Percentiles rank a stretch among this genome's conserved stretches.
These are phyloP conservation scores for Fusarium hostae DNA, from an alignment of 2,329 filamentous ascomycete genomes.

Conservation along the genomic window DNA sequence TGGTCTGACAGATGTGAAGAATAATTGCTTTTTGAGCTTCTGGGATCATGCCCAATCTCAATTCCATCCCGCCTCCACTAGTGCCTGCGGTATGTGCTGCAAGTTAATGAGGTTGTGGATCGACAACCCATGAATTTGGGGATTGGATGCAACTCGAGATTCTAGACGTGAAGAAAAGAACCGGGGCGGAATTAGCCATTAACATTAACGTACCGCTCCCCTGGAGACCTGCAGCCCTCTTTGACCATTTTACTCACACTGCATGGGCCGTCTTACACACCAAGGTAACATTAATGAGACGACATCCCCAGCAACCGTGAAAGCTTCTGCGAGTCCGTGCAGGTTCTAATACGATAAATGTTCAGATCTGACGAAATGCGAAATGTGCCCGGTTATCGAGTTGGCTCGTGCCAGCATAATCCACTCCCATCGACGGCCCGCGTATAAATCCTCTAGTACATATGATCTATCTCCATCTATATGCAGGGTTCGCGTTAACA, in stretches of 20 bases:
- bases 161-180: constrained; percentile 10
- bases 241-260: not conserved
- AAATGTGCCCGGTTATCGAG: constrained; percentile 22
- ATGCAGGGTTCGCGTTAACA: constrained; percentile 29
- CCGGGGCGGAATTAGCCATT: constrained; percentile 13
- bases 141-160: constrained; percentile 9
- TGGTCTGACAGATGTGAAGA: not conserved
- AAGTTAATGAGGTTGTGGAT: constrained; percentile 34
- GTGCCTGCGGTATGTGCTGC: constrained; percentile 17
- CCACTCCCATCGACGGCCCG: constrained; percentile 17
- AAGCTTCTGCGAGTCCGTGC: constrained; percentile 1
- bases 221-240: not conserved
- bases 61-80: constrained; percentile 22
- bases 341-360: constrained; percentile 7
- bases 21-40: constrained; percentile 38
- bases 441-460: not conserved
- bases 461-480: not conserved
- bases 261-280: constrained; percentile 11
- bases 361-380: constrained; percentile 9
- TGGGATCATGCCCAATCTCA: constrained; percentile 25
- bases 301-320: not conserved
- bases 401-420: constrained; percentile 16
- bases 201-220: not conserved
- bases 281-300: constrained; percentile 16
- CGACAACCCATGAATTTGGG: constrained; percentile 12